Conservation (phyloP, 306 rosid genomes). For the Coriaria nepalensis region DNA sequence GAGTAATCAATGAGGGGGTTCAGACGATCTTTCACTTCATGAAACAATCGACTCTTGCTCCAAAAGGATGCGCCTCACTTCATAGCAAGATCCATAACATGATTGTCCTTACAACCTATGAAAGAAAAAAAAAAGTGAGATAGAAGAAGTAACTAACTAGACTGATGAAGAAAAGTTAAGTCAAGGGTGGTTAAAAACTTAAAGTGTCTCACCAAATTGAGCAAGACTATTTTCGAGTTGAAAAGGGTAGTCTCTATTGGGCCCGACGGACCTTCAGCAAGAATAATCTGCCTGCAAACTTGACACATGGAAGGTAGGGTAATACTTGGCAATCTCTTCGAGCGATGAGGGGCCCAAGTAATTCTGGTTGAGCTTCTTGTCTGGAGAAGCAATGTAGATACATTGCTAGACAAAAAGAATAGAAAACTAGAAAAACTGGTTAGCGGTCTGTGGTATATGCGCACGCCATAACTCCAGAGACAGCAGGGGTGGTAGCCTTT, state of each 20-base stretch:
- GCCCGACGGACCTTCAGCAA: constrained; percentile 78
- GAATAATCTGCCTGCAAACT: constrained; percentile 48
- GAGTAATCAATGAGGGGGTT: too few species aligned
- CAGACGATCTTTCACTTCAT: not conserved
- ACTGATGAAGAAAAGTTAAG: constrained; percentile 6
- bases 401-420: constrained; percentile 9
- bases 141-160: not conserved
- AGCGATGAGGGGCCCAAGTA: constrained; percentile 77
- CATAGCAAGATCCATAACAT: constrained; percentile 62
- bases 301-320: constrained; percentile 6
- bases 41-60: constrained; percentile 25
- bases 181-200: not conserved
- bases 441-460: constrained; percentile 1
- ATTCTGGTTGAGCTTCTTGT: constrained; percentile 50
- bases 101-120: constrained; percentile 54
- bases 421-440: constrained; percentile 5
- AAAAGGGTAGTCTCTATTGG: constrained; percentile 78
- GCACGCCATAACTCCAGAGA: constrained; percentile 68
- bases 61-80: constrained; percentile 67
- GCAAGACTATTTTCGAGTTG: constrained; percentile 66
- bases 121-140: constrained; percentile 2
- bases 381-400: constrained; percentile 79
- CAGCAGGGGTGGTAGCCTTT: constrained; percentile 33
- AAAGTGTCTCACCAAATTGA: constrained; percentile 42
- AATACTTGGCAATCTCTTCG: constrained; percentile 68